phyloP scores from a whole-genome alignment of 1,284 basidiomycete genomes.

The Caloboletus firmus region DNA sequence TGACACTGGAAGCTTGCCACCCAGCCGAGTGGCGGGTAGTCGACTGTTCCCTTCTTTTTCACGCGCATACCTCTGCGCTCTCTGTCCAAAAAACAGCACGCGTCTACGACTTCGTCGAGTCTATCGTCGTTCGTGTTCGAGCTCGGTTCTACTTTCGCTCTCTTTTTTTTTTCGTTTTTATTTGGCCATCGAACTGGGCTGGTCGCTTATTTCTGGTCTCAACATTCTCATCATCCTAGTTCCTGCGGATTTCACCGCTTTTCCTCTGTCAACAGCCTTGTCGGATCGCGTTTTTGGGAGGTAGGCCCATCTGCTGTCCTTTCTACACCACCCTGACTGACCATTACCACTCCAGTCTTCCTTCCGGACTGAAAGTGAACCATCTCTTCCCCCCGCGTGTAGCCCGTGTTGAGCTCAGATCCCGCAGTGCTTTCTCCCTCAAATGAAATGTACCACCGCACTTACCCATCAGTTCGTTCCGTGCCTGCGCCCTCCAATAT shows the following conservation, averaged over 20 bases:
- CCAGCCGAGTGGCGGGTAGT: slow-evolving; percentile 22
- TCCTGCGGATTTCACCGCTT: slow-evolving; percentile 2
- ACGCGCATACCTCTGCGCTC: slow-evolving; percentile 10
- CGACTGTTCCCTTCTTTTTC: slow-evolving; percentile 15
- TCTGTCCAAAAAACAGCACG: slow-evolving; percentile 16
- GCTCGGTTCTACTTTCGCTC: neutral
- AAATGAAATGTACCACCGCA: slow-evolving; percentile 45
- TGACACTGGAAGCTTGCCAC: neutral
- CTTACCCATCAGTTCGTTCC: slow-evolving; percentile 41
- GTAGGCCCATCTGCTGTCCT: neutral
- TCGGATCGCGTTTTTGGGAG: slow-evolving; percentile 15
- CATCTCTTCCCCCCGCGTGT: slow-evolving; percentile 1
- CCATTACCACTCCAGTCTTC: neutral
- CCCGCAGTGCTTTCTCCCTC: slow-evolving; percentile 34
- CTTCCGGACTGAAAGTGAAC: slow-evolving; percentile 24
- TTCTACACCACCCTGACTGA: neutral
- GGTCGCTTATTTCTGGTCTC: slow-evolving; percentile 1
- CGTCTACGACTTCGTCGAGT: slow-evolving; percentile 3
- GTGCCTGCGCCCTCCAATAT: slow-evolving; percentile 38
- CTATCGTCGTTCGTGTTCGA: neutral
- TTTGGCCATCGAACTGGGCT: neutral
- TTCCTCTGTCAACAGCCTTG: slow-evolving; percentile 10
- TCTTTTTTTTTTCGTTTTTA: slow-evolving; percentile 6
- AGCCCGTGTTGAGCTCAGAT: slow-evolving; percentile 14
- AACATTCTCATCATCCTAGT: slow-evolving; percentile 2